Percentiles rank a stretch among this genome's conserved stretches.
phyloP scores from a whole-genome alignment of 1,139 yeast genomes.

The Groenewaldozyma auringiensis region DNA sequence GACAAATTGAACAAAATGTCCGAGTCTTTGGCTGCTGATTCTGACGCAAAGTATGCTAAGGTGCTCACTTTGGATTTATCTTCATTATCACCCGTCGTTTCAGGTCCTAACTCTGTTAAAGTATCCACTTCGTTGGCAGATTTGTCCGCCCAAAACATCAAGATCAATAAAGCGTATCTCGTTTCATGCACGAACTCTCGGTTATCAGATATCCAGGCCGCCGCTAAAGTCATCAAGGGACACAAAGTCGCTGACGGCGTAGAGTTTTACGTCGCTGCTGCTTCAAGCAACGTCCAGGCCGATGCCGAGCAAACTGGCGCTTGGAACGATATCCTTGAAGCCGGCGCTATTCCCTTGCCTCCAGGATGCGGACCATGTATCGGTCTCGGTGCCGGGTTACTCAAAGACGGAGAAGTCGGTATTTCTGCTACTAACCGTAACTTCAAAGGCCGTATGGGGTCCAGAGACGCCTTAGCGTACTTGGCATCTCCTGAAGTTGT shows the following conservation, averaged over 20 bases:
- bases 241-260: conserved; percentile 81
- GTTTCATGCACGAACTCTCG: conserved; percentile 98
- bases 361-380: conserved; percentile 99
- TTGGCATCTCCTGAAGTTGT: conserved; percentile 97
- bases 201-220: conserved; percentile 85
- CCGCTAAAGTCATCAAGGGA: conserved; percentile 78
- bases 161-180: conserved; percentile 86
- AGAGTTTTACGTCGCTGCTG: conserved; percentile 95
- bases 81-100: conserved; percentile 82
- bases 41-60: conserved; percentile 80
- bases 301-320: conserved; percentile 89
- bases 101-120: conserved; percentile 97
- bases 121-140: conserved; percentile 72
- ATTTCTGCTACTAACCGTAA: conserved; percentile 97
- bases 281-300: conserved; percentile 83
- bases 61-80: conserved; percentile 71
- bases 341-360: conserved; percentile 92
- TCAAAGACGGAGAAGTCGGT: conserved; percentile 95
- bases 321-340: conserved; percentile 81
- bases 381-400: conserved; percentile 89
- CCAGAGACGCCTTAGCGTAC: conserved; percentile 90
- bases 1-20: conserved; percentile 40
- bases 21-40: conserved; percentile 42
- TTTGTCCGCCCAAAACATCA: conserved; percentile 61
- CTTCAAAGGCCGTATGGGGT: conserved; percentile 99